Percentiles rank a stretch among this genome's conserved stretches.
Conservation (phyloP, 805 yeast species). For the Sugiyamaella boreocaroliniensis region DNA sequence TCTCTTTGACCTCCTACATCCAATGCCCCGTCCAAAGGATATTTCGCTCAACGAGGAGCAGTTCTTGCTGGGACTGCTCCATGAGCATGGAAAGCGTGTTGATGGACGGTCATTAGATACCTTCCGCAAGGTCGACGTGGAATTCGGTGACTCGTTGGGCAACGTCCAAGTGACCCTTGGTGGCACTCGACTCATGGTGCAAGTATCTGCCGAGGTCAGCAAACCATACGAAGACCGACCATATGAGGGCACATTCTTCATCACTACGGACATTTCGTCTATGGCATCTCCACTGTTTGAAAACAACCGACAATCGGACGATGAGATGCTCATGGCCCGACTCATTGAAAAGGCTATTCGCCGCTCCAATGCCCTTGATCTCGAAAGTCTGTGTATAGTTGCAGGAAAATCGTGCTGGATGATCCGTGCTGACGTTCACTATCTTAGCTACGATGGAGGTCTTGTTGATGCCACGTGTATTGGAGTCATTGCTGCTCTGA, state of each 20-base stretch:
- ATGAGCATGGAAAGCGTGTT: conserved; percentile 49
- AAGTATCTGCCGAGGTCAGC: conserved; percentile 68
- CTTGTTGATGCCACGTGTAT: conserved; percentile 84
- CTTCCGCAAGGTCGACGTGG: conserved; percentile 58
- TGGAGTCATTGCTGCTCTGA: conserved; percentile 80
- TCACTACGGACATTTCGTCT: conserved; percentile 79
- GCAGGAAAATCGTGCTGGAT: conserved; percentile 93
- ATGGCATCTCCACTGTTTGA: conserved; percentile 87
- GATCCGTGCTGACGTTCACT: conserved; percentile 82
- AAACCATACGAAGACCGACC: conserved; percentile 88
- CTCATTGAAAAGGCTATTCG: conserved; percentile 87
- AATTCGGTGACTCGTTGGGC: conserved; percentile 60
- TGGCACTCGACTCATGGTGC: conserved; percentile 59
- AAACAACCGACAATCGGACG: conserved; percentile 62
- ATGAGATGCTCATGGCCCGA: conserved; percentile 73
- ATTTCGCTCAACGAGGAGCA: conserved; percentile 56
- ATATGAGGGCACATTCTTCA: conserved; percentile 82
- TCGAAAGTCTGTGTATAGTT: conserved; percentile 82
- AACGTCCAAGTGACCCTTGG: conserved; percentile 76
- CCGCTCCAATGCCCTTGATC: conserved; percentile 83
- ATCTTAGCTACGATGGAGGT: conserved; percentile 87
- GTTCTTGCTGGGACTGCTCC: conserved; percentile 56
- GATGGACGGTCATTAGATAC: conserved; percentile 65
- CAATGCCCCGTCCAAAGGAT: conserved; percentile 57
- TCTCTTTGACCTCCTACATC: background rate